Base-by-base conservation (phyloP, 2,329 filamentous ascomycete species). In the Fusarium vanettenii region DNA sequence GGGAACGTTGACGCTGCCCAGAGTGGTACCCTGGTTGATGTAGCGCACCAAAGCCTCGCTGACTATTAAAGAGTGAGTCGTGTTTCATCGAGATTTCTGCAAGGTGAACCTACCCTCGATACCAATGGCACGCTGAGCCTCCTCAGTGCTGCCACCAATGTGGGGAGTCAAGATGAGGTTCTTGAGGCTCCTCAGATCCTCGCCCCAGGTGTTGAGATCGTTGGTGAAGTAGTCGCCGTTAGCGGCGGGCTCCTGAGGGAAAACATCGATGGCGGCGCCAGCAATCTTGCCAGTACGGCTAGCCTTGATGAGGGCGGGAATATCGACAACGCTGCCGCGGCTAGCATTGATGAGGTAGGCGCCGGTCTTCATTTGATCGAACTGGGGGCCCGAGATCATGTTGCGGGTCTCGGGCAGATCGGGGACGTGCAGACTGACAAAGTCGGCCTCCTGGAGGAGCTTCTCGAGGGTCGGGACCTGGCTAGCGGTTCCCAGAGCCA, bases 141-240 rank as follows among this genome's bases (percentile, higher is more conserved):
- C 97, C 85, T 99, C 97, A 1, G 97, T 99, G 84, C 95, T 98
- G 66, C 97, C 97, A 78, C 97, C 97, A 80, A 99, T 98, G 83
- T 99, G 97, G 25, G 97, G 97, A 2, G 96, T 98, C 60, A 99
- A 88, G 77, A 99, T 97, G 76, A 99, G 88, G 86, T 99, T 99
- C 85, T 92, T 97, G 70, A 98, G 87, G 62, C 89, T 89, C 64
- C 94, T 91, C 57, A 99, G 90, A 71, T 98, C 95, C 80, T 95
- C 92, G 31, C 91, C 93, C 94, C 95, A 99, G 11, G 85, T 76
- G 85, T 98, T 98, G 69, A 99, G 88, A 57, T 90, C 87, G 82
- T 90, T 93, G 84, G 91, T 95, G 87, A 99, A 99, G 85, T 98
- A 97, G 81, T 97, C 94, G 68, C 97, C 97, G 82, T 99, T 99